Evolutionary conservation across 2,329 filamentous ascomycete genomes (phyloP).

Genomic region (Aspergillus ustus): DNA sequence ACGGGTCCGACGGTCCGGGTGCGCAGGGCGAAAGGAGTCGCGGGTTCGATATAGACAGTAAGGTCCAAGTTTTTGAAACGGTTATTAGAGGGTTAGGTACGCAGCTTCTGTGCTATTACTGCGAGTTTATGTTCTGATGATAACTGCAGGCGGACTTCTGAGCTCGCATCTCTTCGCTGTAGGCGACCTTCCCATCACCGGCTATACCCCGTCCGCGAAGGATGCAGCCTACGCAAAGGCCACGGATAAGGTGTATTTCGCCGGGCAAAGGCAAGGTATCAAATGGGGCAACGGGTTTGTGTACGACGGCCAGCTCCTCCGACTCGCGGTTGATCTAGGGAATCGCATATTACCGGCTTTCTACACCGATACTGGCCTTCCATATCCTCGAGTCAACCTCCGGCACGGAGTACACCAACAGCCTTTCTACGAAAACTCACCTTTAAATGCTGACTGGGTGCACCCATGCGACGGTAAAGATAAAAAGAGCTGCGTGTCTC

Average conservation of each 20-base stretch:
- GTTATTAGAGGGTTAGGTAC: slow-evolving; percentile 77
- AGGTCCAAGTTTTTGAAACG: slow-evolving; percentile 98
- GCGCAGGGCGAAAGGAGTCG: slow-evolving; percentile 73
- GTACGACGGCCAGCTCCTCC: slow-evolving; percentile 87
- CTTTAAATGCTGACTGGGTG: slow-evolving; percentile 59
- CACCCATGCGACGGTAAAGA: slow-evolving; percentile 50
- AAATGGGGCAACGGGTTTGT: slow-evolving; percentile 75
- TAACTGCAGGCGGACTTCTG: slow-evolving; percentile 70
- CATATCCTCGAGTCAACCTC: slow-evolving; percentile 92
- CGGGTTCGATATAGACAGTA: slow-evolving; percentile 94
- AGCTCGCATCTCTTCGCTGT: slow-evolving; percentile 93
- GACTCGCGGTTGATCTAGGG: slow-evolving; percentile 85
- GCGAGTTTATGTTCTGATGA: slow-evolving; percentile 13
- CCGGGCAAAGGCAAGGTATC: slow-evolving; percentile 51
- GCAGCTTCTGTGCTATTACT: slow-evolving; percentile 9
- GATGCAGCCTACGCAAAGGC: slow-evolving; percentile 44
- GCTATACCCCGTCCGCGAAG: slow-evolving; percentile 64
- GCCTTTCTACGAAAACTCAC: slow-evolving; percentile 88
- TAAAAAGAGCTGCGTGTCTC: slow-evolving; percentile 29
- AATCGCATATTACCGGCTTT: slow-evolving; percentile 88
- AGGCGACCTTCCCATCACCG: slow-evolving; percentile 83
- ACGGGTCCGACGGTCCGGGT: slow-evolving; percentile 71
- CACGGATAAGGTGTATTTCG: slow-evolving; percentile 44
- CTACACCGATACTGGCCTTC: slow-evolving; percentile 85
- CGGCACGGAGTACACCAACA: slow-evolving; percentile 70